Evolutionary conservation across 441 rosid species (phyloP).

Genomic region (Theobroma grandiflorum): DNA sequence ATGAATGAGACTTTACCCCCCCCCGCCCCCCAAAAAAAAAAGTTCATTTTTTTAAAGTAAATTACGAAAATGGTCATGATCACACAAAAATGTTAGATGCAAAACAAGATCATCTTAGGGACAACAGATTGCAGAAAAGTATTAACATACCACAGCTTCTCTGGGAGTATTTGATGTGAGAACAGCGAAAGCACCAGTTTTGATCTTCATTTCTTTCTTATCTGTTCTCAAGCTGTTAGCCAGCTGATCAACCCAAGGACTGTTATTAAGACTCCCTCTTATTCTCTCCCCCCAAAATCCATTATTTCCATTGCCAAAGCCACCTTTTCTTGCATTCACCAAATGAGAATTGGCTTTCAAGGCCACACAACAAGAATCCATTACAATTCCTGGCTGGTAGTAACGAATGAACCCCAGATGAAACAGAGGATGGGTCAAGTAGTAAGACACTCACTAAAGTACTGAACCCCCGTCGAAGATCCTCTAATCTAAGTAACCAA

Average conservation of each 20-base stretch:
- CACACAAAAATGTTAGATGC: not conserved
- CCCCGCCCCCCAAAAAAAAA: slow-evolving; percentile 5
- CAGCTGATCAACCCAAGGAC: slow-evolving; percentile 38
- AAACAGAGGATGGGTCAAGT: slow-evolving; percentile 30
- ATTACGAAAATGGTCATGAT: not conserved
- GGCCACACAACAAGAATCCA: slow-evolving; percentile 67
- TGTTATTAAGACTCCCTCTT: slow-evolving; percentile 49
- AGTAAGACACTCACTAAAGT: slow-evolving; percentile 22
- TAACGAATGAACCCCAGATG: not conserved
- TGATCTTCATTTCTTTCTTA: slow-evolving; percentile 43
- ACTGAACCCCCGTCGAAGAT: slow-evolving; percentile 9
- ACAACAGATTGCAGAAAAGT: not conserved
- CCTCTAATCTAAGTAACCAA: slow-evolving; percentile 45
- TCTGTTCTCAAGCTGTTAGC: slow-evolving; percentile 43
- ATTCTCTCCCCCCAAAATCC: slow-evolving; percentile 67
- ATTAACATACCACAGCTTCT: slow-evolving; percentile 61
- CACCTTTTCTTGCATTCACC: slow-evolving; percentile 36
- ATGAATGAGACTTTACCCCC: slow-evolving; percentile 4
- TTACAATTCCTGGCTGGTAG: slow-evolving; percentile 41
- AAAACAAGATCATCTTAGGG: not conserved
- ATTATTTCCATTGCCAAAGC: slow-evolving; percentile 44
- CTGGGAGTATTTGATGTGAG: slow-evolving; percentile 60
- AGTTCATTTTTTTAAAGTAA: not conserved
- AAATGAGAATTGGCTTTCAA: slow-evolving; percentile 47
- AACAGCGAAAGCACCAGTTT: slow-evolving; percentile 57